Conservation (phyloP, 768 basidiomycete species). For the Sporobolomyces roseus region DNA sequence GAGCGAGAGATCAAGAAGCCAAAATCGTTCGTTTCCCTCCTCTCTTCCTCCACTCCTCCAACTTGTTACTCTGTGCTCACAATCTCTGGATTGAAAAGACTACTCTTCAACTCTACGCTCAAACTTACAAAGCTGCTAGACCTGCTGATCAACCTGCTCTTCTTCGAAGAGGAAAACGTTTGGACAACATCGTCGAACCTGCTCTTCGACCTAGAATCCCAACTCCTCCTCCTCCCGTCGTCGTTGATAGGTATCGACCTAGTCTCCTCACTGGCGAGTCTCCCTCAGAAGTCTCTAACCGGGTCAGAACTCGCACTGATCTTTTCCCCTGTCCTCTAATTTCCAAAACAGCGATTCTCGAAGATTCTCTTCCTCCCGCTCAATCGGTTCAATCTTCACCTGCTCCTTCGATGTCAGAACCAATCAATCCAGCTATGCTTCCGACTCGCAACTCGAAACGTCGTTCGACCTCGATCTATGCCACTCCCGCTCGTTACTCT, state of each 20-base stretch:
- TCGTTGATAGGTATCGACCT: neutral
- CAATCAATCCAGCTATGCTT: neutral
- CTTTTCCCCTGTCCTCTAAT: neutral
- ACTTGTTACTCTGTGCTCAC: neutral
- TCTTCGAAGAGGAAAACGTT: slow-evolving; percentile 78
- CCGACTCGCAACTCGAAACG: slow-evolving; percentile 8
- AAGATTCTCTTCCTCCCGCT: slow-evolving; percentile 4
- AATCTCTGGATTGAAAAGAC: slow-evolving; percentile 56
- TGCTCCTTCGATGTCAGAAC: neutral
- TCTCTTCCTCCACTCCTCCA: neutral
- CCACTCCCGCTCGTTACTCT: neutral
- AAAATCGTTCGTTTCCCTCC: slow-evolving; percentile 64
- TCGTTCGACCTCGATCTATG: slow-evolving; percentile 14
- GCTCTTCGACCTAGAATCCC: slow-evolving; percentile 24
- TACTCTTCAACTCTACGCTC: slow-evolving; percentile 80
- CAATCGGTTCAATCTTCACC: neutral
- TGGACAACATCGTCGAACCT: slow-evolving; percentile 55
- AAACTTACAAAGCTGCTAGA: slow-evolving; percentile 72
- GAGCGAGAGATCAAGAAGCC: slow-evolving; percentile 70
- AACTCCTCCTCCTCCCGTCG: slow-evolving; percentile 14
- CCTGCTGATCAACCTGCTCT: slow-evolving; percentile 70
- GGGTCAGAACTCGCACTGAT: neutral
- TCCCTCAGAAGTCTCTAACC: neutral
- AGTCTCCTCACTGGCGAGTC: neutral
- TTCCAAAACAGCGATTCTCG: neutral